Base-by-base conservation (phyloP, 257 asterid genomes). In the Nicotiana tomentosiformis region DNA sequence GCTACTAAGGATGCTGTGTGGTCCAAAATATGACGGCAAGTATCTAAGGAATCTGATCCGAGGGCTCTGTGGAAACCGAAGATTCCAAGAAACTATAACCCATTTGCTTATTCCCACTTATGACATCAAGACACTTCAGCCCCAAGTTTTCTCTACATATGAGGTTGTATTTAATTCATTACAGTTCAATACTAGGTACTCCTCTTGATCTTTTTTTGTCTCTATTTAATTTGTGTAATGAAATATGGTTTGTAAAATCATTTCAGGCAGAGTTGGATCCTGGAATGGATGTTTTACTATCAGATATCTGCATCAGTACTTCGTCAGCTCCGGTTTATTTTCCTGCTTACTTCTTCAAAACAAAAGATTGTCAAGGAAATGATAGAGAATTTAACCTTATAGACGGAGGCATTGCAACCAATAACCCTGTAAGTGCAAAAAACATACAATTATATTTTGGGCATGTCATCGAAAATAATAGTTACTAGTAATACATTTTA, bases 281-380 rank as follows among this genome's bases (percentile, higher is more conserved):
- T 3, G 39, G 43, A 3, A 8, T 85, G 64, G 87, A 91, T 83
- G 91, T 89, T 16, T 79, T 64, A 3, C n/a, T 91, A 14, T 84
- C 91, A 9, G 93, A 91, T 68, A 43, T 80, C 17, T 80, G 65
- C 88, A 86, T 91, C 26, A 85, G 92, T 70, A 90, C 95, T 6
- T 90, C 93, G 0, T 93, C 93, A 7, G 93, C 93, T 67, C 95
- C 93, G 4, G 88, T 92, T 10, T 78, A 69, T 83, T 84, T 90
- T 29, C 93, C 93, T 1, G 87, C 91, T 10, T 77, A 91, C 81
- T 20, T 61, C 76, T 91, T 91, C 84, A 84, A 39, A 56, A 89
- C 61, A 49, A 43, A 67, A 43, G 87, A 57, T 67, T 51, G 32
- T 0, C 39, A 84, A n/a, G 93, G 92, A 32, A 66, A 87, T 0